A percentile compares a stretch with the other conserved stretches of the same genome.
phyloP scores from a whole-genome alignment of 2,329 filamentous ascomycete genomes.

The Alternaria gaisen region DNA sequence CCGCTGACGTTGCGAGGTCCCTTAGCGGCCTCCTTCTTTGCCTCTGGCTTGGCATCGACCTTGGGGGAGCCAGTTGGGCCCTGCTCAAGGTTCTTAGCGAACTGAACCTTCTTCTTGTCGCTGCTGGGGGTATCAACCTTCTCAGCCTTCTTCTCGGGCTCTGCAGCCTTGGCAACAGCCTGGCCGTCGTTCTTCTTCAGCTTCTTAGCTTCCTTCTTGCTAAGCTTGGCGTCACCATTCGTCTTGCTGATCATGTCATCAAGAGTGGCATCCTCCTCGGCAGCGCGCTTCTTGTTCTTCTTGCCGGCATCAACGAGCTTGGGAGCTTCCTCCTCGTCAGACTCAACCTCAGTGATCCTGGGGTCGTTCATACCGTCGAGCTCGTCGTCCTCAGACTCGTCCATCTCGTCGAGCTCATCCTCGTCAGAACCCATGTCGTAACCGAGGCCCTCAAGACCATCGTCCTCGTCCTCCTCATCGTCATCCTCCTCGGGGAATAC shows the following conservation, averaged over 20 bases:
- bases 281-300: slow-evolving; percentile 89
- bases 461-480: slow-evolving; percentile 67
- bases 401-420: slow-evolving; percentile 72
- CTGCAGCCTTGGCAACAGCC: slow-evolving; percentile 67
- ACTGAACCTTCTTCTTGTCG: slow-evolving; percentile 91
- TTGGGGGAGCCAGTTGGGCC: slow-evolving; percentile 75
- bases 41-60: slow-evolving; percentile 53
- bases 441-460: slow-evolving; percentile 69
- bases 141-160: slow-evolving; percentile 62
- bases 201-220: slow-evolving; percentile 98
- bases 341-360: slow-evolving; percentile 83
- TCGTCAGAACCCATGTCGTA: slow-evolving; percentile 84
- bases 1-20: slow-evolving; percentile 81
- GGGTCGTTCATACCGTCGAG: slow-evolving; percentile 74
- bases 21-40: slow-evolving; percentile 63
- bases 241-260: slow-evolving; percentile 86
- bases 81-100: slow-evolving; percentile 98
- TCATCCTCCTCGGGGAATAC: slow-evolving; percentile 69
- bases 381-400: slow-evolving; percentile 58
- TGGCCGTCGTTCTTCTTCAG: slow-evolving; percentile 98
- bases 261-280: slow-evolving; percentile 68
- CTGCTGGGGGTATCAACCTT: slow-evolving; percentile 59
- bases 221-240: slow-evolving; percentile 76
- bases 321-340: slow-evolving; percentile 75
- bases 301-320: slow-evolving; percentile 59